phyloP scores from a whole-genome alignment of 108 stramenopile genomes.

The Chaetoceros muelleri region DNA sequence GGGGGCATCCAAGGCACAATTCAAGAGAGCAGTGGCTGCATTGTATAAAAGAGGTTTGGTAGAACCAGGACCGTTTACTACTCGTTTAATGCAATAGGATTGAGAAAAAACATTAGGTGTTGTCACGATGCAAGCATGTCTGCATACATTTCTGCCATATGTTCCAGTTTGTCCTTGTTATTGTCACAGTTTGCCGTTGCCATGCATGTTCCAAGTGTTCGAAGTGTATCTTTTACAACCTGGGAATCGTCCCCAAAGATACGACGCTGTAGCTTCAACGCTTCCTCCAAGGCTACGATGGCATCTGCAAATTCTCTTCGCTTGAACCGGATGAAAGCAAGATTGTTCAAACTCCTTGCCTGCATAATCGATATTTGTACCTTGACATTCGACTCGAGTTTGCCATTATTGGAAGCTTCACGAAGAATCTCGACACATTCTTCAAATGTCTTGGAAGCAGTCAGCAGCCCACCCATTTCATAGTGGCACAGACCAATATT shows the following conservation, averaged over 20 bases:
- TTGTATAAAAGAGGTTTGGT: conserved; percentile 57
- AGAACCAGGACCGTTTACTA: conserved; percentile 37
- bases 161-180: background rate
- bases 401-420: background rate
- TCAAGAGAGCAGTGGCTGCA: conserved; percentile 49
- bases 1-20: conserved; percentile 36
- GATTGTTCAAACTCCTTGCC: background rate
- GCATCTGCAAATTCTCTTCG: background rate
- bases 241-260: background rate
- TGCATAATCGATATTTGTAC: background rate
- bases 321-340: background rate
- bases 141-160: background rate
- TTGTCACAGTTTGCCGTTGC: background rate
- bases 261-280: background rate
- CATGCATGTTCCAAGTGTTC: background rate
- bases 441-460: background rate
- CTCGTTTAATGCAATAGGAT: conserved; percentile 27
- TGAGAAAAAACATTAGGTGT: background rate
- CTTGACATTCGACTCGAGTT: no score
- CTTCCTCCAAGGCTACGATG: background rate
- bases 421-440: background rate
- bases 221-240: background rate
- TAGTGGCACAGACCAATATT: background rate
- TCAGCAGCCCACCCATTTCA: background rate
- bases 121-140: background rate